These are phyloP conservation scores for Cystobasidium onofrii DNA, from an alignment of 768 basidiomycete genomes.

Conservation along the genomic window DNA sequence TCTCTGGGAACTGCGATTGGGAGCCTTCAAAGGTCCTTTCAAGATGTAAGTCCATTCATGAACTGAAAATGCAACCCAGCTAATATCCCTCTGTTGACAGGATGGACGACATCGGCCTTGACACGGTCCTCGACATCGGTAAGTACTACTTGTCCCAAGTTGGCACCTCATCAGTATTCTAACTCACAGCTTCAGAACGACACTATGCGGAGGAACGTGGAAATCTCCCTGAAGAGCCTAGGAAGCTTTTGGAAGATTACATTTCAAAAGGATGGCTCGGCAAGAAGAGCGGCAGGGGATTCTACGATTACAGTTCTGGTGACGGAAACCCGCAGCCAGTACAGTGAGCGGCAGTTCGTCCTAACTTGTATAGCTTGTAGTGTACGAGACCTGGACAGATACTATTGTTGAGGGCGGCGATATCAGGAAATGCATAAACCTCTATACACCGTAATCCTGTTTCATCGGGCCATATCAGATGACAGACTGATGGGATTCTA, in stretches of 20 bases:
- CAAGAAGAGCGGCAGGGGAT: not conserved
- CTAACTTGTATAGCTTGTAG: not conserved
- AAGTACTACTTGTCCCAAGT: not conserved
- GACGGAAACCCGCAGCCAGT: not conserved
- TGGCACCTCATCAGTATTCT: not conserved
- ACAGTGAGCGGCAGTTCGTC: not conserved
- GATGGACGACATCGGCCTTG: conserved; percentile 9
- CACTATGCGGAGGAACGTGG: not conserved
- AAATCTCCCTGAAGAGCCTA: not conserved
- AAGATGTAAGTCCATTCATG: not conserved
- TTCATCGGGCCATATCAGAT: no score
- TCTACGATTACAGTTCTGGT: not conserved
- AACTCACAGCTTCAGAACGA: not conserved
- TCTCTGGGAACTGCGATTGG: not conserved
- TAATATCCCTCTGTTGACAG: not conserved
- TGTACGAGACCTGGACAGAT: not conserved
- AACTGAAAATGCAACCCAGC: not conserved
- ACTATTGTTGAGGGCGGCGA: no score
- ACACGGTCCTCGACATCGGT: conserved; percentile 2
- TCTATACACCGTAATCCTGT: no score
- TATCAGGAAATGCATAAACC: no score
- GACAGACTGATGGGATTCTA: no score
- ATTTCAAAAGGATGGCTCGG: conserved; percentile 1
- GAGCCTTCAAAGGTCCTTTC: conserved; percentile 6
- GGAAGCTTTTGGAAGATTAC: not conserved